Evolutionary conservation across 306 rosid species (phyloP).

Genomic region (Prosopis cineraria): DNA sequence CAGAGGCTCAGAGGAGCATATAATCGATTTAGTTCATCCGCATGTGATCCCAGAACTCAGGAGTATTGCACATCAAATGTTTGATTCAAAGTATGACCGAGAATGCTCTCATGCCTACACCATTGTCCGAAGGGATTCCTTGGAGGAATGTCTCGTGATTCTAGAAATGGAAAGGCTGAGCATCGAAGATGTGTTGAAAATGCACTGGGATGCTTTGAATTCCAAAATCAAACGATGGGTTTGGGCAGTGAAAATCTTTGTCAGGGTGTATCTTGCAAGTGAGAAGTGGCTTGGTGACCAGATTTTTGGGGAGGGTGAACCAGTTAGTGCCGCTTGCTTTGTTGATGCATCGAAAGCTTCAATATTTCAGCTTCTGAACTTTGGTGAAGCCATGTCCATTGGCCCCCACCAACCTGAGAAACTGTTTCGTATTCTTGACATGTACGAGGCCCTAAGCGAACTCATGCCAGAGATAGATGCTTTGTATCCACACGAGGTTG

Average conservation of each 20-base stretch:
- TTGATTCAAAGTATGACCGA: constrained; percentile 54
- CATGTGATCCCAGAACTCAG: constrained; percentile 52
- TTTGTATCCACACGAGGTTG: constrained; percentile 48
- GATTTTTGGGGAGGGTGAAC: constrained; percentile 52
- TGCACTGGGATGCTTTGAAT: constrained; percentile 61
- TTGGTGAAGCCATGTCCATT: constrained; percentile 70
- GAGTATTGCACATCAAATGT: constrained; percentile 54
- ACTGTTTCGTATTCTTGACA: constrained; percentile 59
- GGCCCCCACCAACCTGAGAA: constrained; percentile 76
- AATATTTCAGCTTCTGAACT: constrained; percentile 63
- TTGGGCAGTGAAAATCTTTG: constrained; percentile 60
- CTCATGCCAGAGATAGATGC: constrained; percentile 54
- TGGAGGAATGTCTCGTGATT: constrained; percentile 54
- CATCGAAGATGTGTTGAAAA: constrained; percentile 64
- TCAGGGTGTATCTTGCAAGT: constrained; percentile 60
- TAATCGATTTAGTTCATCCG: constrained; percentile 54
- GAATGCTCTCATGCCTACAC: constrained; percentile 63
- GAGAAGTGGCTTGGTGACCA: constrained; percentile 64
- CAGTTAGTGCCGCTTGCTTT: constrained; percentile 46
- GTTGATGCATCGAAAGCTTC: constrained; percentile 64
- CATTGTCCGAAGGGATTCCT: constrained; percentile 46
- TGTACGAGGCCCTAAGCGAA: constrained; percentile 63
- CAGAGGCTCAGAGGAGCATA: constrained; percentile 47
- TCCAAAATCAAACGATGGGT: constrained; percentile 64
- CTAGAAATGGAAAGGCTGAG: constrained; percentile 65